phyloP scores from a whole-genome alignment of 352 stramenopile genomes.

The Globisporangium apiculatum region DNA sequence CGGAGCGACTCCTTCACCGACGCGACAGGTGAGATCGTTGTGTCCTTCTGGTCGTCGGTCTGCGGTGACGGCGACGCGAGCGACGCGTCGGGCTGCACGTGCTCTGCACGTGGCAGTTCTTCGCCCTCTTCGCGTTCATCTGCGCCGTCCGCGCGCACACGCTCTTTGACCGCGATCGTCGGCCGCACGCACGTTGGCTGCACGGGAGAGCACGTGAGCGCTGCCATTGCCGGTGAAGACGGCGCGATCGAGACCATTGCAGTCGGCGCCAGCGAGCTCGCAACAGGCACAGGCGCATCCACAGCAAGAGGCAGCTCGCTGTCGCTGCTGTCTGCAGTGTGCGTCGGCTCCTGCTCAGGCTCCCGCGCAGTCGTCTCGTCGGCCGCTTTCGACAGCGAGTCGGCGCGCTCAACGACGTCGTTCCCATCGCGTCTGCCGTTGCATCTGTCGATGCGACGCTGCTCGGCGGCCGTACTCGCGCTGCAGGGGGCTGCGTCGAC shows the following conservation, averaged over 20 bases:
- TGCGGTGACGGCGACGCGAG: constrained; percentile 2
- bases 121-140: constrained; percentile 1
- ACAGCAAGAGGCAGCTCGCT: neutral
- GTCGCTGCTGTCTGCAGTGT: neutral
- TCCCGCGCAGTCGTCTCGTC: neutral
- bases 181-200: neutral
- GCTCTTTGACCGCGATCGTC: constrained; percentile 5
- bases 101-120: neutral
- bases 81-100: neutral
- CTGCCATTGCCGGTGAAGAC: too few species aligned
- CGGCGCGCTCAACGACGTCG: too few species aligned
- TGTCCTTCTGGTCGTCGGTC: constrained; percentile 12
- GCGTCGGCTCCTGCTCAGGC: constrained; percentile 11
- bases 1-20: constrained; percentile 13
- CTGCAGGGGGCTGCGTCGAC: neutral
- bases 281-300: neutral
- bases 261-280: neutral
- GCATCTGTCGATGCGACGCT: neutral
- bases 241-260: neutral
- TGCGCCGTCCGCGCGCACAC: constrained; percentile 4
- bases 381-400: neutral
- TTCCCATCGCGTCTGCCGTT: neutral
- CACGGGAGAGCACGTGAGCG: neutral
- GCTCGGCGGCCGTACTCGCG: too few species aligned
- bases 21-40: constrained; percentile 13